These are phyloP conservation scores for Sclerotinia glacialis DNA, from an alignment of 2,329 filamentous ascomycete species.

Conservation along the genomic window DNA sequence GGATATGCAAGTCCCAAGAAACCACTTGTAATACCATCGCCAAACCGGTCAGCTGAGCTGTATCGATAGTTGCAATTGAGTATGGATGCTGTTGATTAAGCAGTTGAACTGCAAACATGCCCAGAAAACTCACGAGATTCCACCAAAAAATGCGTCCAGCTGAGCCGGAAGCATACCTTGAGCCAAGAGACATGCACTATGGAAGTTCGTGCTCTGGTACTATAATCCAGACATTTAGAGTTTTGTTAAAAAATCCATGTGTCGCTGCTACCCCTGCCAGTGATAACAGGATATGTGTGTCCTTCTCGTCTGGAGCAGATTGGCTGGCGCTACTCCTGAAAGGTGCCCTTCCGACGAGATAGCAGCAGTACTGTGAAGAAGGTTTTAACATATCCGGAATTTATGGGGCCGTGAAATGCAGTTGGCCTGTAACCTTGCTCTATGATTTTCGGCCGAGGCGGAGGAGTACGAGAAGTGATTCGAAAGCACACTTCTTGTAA, in stretches of 20 bases:
- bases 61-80: conserved; percentile 49
- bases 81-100: conserved; percentile 25
- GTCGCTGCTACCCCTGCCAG: conserved; percentile 50
- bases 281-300: conserved; percentile 30
- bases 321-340: background rate
- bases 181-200: conserved; percentile 28
- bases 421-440: conserved; percentile 7
- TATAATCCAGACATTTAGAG: conserved; percentile 40
- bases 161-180: conserved; percentile 27
- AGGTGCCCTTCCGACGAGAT: background rate
- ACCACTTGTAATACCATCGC: conserved; percentile 47
- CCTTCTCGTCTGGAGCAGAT: conserved; percentile 11
- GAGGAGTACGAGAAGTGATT: background rate
- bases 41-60: conserved; percentile 44
- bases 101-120: background rate
- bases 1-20: conserved; percentile 52
- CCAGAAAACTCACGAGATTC: conserved; percentile 41
- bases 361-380: background rate
- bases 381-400: background rate
- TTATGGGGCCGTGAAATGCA: background rate
- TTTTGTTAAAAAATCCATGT: conserved; percentile 44
- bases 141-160: conserved; percentile 45
- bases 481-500: background rate
- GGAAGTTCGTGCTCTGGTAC: conserved; percentile 8
- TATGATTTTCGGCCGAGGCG: background rate